Conservation (phyloP, 371 early-diverging fungal species). For the Mortierella sp. region DNA sequence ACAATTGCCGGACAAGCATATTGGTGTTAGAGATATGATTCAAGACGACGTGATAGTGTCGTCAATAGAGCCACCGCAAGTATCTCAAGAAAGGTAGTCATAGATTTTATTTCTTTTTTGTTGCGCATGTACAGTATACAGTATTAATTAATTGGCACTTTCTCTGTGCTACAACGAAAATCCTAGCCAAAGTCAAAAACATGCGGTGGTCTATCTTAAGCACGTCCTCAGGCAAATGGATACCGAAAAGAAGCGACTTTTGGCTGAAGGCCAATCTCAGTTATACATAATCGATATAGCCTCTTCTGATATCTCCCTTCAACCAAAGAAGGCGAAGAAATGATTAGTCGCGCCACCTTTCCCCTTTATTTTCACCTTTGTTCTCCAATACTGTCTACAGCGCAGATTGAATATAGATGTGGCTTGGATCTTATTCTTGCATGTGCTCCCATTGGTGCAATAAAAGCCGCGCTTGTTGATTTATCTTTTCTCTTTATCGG, state of each 20-base stretch:
- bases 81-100: background rate
- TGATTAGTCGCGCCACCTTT: background rate
- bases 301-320: constrained; percentile 8
- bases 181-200: background rate
- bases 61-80: background rate
- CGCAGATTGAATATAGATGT: constrained; percentile 10
- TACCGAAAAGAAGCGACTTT: background rate
- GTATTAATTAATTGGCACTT: background rate
- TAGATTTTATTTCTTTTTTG: too few species aligned
- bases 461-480: constrained; percentile 15
- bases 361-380: too few species aligned
- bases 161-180: background rate
- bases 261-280: background rate
- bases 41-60: background rate
- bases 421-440: background rate
- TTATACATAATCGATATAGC: constrained; percentile 15
- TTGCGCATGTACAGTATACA: background rate
- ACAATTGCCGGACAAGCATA: background rate
- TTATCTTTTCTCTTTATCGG: constrained; percentile 50
- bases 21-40: background rate
- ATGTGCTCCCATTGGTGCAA: constrained; percentile 6
- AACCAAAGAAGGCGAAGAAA: background rate
- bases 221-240: background rate
- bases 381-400: constrained; percentile 5
- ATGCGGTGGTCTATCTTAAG: constrained; percentile 2